A percentile compares a stretch with the other conserved stretches of the same genome.
Evolutionary conservation across 2,329 filamentous ascomycete species (phyloP).

Genomic region (Ambrosiella cleistominuta): DNA sequence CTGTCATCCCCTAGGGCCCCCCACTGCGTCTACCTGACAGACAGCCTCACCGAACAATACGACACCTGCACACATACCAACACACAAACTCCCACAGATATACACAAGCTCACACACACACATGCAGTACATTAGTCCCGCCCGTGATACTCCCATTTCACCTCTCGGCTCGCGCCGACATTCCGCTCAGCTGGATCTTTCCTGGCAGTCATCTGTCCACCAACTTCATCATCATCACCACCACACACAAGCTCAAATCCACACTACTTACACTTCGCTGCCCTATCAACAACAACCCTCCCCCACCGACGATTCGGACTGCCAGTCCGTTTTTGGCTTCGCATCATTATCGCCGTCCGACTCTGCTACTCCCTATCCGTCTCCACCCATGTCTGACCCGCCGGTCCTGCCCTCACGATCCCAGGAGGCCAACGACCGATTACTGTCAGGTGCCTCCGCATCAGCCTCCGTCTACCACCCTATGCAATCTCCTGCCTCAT

Average conservation of each 20-base stretch:
- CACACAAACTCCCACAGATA: neutral
- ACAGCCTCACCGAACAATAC: neutral
- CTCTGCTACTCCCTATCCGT: conserved; percentile 46
- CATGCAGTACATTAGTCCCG: conserved; percentile 37
- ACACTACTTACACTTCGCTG: conserved; percentile 19
- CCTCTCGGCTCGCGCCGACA: conserved; percentile 41
- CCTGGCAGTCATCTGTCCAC: conserved; percentile 21
- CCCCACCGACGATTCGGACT: neutral
- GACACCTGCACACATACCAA: neutral
- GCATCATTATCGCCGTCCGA: conserved; percentile 29
- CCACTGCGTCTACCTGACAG: neutral
- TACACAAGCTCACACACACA: neutral
- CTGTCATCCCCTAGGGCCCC: neutral
- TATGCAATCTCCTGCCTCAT: neutral
- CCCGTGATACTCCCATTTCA: conserved; percentile 26
- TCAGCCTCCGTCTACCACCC: neutral
- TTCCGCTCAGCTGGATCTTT: neutral
- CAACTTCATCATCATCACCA: conserved; percentile 29
- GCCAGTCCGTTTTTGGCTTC: neutral
- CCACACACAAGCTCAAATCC: conserved; percentile 13
- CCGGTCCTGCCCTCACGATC: conserved; percentile 40
- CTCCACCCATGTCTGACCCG: conserved; percentile 59
- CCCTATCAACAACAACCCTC: neutral
- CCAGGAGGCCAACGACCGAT: conserved; percentile 38
- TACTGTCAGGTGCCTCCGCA: conserved; percentile 20